phyloP scores from a whole-genome alignment of 2,329 filamentous ascomycete genomes.

The Fusarium multiceps region DNA sequence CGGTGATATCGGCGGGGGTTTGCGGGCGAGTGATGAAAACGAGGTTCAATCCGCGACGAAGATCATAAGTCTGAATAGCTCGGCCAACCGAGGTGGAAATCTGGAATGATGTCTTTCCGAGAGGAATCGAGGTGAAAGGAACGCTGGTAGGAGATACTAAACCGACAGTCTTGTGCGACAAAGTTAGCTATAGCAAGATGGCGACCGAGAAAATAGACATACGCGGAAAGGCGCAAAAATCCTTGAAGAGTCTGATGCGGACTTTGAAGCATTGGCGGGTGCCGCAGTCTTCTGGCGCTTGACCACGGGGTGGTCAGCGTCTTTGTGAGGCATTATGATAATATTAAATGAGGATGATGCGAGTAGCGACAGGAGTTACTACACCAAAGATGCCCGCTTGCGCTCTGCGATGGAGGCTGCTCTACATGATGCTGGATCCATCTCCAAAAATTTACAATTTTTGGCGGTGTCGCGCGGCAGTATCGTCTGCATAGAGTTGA shows the following conservation, averaged over 20 bases:
- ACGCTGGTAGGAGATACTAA: conserved; percentile 91
- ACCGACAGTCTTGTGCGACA: conserved; percentile 78
- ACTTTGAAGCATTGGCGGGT: conserved; percentile 50
- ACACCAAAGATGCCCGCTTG: conserved; percentile 28
- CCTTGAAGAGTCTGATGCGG: conserved; percentile 69
- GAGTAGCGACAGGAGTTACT: conserved; percentile 7
- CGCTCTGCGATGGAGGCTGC: conserved; percentile 34
- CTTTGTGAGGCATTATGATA: conserved; percentile 66
- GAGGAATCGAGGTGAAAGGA: conserved; percentile 87
- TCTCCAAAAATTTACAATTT: conserved; percentile 47
- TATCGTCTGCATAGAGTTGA: background rate
- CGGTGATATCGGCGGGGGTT: conserved; percentile 86
- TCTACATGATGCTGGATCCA: conserved; percentile 35
- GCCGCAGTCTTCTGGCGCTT: conserved; percentile 78
- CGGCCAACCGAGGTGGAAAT: conserved; percentile 94
- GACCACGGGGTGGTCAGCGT: conserved; percentile 69
- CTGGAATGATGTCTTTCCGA: conserved; percentile 96
- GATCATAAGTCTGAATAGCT: conserved; percentile 93
- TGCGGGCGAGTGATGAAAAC: conserved; percentile 94
- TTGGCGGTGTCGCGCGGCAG: conserved; percentile 47
- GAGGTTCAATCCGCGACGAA: conserved; percentile 88
- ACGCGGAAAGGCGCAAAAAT: conserved; percentile 96
- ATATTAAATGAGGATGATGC: conserved; percentile 13
- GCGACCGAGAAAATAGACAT: conserved; percentile 51
- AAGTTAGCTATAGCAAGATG: background rate